Base-by-base conservation (phyloP, 129 eudicot genomes). In the Gnaphalium uliginosum region DNA sequence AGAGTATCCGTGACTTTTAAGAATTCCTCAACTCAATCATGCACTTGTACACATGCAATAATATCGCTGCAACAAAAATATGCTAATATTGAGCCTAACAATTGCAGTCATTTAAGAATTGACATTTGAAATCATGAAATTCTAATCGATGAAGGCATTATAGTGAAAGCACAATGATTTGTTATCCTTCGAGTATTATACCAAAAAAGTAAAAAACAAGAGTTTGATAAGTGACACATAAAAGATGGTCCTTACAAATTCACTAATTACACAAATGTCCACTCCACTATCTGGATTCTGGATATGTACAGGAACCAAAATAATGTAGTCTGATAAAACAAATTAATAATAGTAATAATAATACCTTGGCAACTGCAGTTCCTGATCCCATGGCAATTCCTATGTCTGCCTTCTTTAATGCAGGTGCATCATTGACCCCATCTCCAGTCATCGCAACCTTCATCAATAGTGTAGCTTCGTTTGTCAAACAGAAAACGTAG, bases 381-480 rank as follows among this genome's bases (percentile, higher is more conserved):
- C 99, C 99, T 37, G 99, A 91, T 79, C 99, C 99, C 99, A 95
- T 95, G 80, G 99, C 97, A 72, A 95, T 95, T 58, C 99, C 99
- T 48, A 95, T 95, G 80, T 95, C 92, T 74, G 99, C 99, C 79
- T 91, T 95, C 81, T 95, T 95, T 35, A 95, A 66, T n/a, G 99
- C 99, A 81, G 99, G 99, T 78, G 97, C 99, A 89, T 95, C 99
- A 80, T 95, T 95, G 46, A 95, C 99, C 76, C 99, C 99, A 85
- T 95, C 99, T 68, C 99, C 99, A 73, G 97, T 95, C 99, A 95
- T 95, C 39, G 99, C 99, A 77, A 95, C 99, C 99, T 94, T 70
- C 24, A 2, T 76, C 83, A 8, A 37, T 63, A 46, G 37, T 23
- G 13, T 46, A 51, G 51, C 9, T 68, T 80, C 26, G 69, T 50